Base-by-base conservation (phyloP, 768 basidiomycete species). In the Vararia minispora region DNA sequence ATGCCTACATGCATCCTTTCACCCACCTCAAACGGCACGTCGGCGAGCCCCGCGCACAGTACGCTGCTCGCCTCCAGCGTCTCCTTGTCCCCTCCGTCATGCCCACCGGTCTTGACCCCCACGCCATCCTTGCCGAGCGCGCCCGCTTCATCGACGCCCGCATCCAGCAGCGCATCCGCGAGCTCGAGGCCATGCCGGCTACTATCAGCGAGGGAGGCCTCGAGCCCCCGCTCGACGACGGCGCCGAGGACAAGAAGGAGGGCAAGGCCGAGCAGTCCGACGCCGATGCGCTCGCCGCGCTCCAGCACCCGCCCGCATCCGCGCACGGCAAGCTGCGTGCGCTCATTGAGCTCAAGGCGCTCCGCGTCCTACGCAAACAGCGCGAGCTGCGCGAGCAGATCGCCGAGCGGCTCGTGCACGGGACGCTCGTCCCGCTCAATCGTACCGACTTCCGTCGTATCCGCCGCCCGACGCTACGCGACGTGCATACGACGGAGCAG, bases 61-160 rank as follows among this genome's bases (percentile, higher is more conserved):
- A 75, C 48, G 74, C 78, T 1, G 81, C 80, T 21, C 78, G 80
- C 24, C 66, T 87, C 21, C 85, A 88, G 52, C 72, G 84, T 3
- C 71, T 89, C 17, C 63, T 97, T 29, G 69, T 98, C 14, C 95
- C 95, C 0, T 84, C 84, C 6, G 63, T 97, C 44, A 86, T 88
- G 76, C 94, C 95, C 0, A 62, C 71, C 8, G 94, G 94, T 12
- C 74, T 99, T 22, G 95, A 99, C 56, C 86, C 92, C 3, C 82
- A 92, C 49, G 76, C 88, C 47, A 71, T 97, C 43, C 69, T 91
- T 52, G 82, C 87, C 46, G 95, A 99, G 60, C 77, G 94, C 5
- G 88, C 94, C 47, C 74, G 87, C 8, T 92, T 77, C 58, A 76
- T 98, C 40, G 87, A 95, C 51, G 82, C 85, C 4, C 77, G 94